Conservation (phyloP, 108 stramenopile genomes). For the Thalassiosira profunda region DNA sequence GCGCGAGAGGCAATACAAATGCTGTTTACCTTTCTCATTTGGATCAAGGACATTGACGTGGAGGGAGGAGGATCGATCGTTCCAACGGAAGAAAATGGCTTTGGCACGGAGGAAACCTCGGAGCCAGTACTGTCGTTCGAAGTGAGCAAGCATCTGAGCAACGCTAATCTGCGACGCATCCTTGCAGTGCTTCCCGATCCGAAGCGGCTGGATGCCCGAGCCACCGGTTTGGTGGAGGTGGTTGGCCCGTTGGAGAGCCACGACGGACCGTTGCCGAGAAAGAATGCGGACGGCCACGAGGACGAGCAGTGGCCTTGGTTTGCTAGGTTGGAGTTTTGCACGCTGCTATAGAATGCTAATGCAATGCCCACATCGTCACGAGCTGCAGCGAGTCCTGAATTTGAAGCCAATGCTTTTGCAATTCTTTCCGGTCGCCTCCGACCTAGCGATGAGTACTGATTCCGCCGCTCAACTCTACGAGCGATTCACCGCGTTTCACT, state of each 20-base stretch:
- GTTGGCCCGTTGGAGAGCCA: not conserved
- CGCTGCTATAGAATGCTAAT: constrained; percentile 18
- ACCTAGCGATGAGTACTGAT: no score
- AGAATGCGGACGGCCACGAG: constrained; percentile 36
- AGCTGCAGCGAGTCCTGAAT: no score
- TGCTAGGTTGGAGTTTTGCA: constrained; percentile 31
- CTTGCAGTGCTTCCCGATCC: constrained; percentile 35
- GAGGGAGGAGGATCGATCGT: constrained; percentile 25
- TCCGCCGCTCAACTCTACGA: no score
- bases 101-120: not conserved
- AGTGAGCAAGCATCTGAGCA: constrained; percentile 36
- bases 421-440: no score
- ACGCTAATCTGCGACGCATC: constrained; percentile 32
- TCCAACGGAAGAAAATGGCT: not conserved
- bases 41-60: constrained; percentile 23
- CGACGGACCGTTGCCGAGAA: constrained; percentile 6
- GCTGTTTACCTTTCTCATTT: constrained; percentile 41
- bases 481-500: no score
- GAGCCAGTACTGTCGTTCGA: constrained; percentile 39
- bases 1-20: constrained; percentile 35
- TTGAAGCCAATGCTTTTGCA: no score
- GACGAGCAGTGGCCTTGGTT: constrained; percentile 44
- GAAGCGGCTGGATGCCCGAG: constrained; percentile 41
- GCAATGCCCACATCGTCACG: not conserved
- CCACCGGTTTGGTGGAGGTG: constrained; percentile 34